A percentile compares a stretch with the other conserved stretches of the same genome.
phyloP scores from a whole-genome alignment of 768 basidiomycete species.

The Tricholoma flavovirens region DNA sequence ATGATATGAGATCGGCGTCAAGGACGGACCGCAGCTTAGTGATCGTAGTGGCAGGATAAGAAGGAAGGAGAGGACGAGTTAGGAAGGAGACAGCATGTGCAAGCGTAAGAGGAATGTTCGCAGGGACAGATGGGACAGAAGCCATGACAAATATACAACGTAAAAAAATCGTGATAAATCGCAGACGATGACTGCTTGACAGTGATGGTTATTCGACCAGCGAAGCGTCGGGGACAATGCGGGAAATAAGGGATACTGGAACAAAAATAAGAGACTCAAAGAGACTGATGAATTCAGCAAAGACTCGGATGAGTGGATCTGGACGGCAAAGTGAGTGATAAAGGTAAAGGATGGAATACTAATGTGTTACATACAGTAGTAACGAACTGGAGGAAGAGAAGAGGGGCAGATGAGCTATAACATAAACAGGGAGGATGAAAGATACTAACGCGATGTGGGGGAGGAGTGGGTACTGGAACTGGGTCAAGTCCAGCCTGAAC shows the following conservation, averaged over 20 bases:
- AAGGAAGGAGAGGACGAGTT: conserved; percentile 54
- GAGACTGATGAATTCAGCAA: conserved; percentile 13
- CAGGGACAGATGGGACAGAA: conserved; percentile 26
- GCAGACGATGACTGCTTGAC: conserved; percentile 16
- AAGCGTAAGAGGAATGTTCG: conserved; percentile 60
- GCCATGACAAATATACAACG: conserved; percentile 29
- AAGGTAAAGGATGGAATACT: not conserved
- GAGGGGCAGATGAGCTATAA: conserved; percentile 3
- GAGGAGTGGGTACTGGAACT: conserved; percentile 12
- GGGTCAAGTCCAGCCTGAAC: conserved; percentile 20
- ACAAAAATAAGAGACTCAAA: conserved; percentile 10
- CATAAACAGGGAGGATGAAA: conserved; percentile 1
- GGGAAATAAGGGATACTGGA: conserved; percentile 5
- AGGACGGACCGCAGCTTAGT: conserved; percentile 67
- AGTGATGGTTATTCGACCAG: conserved; percentile 52
- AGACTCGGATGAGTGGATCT: conserved; percentile 5
- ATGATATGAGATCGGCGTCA: conserved; percentile 65
- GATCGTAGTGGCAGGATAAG: conserved; percentile 56
- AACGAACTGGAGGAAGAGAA: not conserved
- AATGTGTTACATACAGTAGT: conserved; percentile 1
- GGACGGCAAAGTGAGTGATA: not conserved
- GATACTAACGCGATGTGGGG: conserved; percentile 11
- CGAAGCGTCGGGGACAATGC: conserved; percentile 39
- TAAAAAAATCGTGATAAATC: conserved; percentile 12
- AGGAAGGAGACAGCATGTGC: conserved; percentile 71